Percentiles rank a stretch among this genome's conserved stretches.
phyloP scores from a whole-genome alignment of 495 filamentous ascomycete genomes.

The Penicillium cosmopolitanum region DNA sequence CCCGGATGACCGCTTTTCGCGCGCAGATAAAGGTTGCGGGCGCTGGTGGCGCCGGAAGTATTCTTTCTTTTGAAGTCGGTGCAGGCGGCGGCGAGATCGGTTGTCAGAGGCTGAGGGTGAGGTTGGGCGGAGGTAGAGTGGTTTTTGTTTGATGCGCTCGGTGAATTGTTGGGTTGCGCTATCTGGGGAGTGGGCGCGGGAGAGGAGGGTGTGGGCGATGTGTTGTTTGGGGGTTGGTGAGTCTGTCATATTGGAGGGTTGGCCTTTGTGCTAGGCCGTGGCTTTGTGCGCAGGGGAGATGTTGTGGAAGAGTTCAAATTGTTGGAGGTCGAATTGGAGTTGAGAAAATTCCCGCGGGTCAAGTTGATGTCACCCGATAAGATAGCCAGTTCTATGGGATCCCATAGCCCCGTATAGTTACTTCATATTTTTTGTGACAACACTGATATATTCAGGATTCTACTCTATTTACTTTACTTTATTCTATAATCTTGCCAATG shows the following conservation, averaged over 20 bases:
- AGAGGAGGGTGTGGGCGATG: slow-evolving; percentile 70
- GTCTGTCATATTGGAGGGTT: slow-evolving; percentile 27
- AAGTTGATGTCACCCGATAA: slow-evolving; percentile 33
- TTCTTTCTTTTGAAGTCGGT: slow-evolving; percentile 58
- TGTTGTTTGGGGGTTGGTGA: slow-evolving; percentile 40
- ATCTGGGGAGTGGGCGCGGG: slow-evolving; percentile 72
- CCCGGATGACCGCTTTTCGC: slow-evolving; percentile 70
- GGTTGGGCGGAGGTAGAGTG: slow-evolving; percentile 76
- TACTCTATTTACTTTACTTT: neutral
- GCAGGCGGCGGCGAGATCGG: slow-evolving; percentile 63
- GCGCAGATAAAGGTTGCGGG: slow-evolving; percentile 77
- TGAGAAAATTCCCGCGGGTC: slow-evolving; percentile 20
- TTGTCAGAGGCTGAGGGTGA: slow-evolving; percentile 64
- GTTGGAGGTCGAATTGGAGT: slow-evolving; percentile 14
- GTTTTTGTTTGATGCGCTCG: slow-evolving; percentile 80
- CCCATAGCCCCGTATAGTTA: no score
- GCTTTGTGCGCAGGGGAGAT: no score
- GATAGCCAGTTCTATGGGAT: neutral
- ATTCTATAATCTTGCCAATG: slow-evolving; percentile 42
- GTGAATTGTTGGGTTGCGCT: slow-evolving; percentile 71
- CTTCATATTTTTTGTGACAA: no score
- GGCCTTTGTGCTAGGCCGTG: neutral
- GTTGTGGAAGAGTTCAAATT: no score
- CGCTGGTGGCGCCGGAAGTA: slow-evolving; percentile 63
- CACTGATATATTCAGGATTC: no score